phyloP scores from a whole-genome alignment of 1,284 basidiomycete species.

The Coriolopsis trogii region DNA sequence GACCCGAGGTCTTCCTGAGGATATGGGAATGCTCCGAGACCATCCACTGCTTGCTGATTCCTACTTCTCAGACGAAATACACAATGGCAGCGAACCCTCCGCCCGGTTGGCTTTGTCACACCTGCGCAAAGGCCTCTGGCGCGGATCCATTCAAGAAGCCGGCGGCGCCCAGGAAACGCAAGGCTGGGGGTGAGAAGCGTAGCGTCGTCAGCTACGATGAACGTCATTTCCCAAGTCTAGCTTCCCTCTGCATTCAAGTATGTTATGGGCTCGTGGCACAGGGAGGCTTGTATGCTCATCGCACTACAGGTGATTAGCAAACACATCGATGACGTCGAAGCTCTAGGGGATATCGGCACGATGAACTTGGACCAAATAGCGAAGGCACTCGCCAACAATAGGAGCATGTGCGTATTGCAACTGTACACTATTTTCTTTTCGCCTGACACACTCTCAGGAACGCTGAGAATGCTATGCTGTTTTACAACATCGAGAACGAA shows the following conservation, averaged over 20 bases:
- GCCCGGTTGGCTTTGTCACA: constrained; percentile 79
- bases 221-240: constrained; percentile 68
- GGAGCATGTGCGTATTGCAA: constrained; percentile 68
- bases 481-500: constrained; percentile 77
- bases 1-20: too few relatives aligned
- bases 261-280: constrained; percentile 8
- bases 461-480: constrained; percentile 77
- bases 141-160: constrained; percentile 85
- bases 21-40: too few relatives aligned
- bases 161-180: constrained; percentile 60
- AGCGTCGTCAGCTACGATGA: constrained; percentile 73
- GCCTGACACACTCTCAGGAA: constrained; percentile 48
- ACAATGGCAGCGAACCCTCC: constrained; percentile 73
- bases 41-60: neutral
- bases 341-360: constrained; percentile 83
- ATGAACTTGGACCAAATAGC: constrained; percentile 84
- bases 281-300: neutral
- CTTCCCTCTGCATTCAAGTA: constrained; percentile 81
- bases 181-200: constrained; percentile 60
- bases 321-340: constrained; percentile 90
- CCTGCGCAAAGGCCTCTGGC: constrained; percentile 76
- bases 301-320: constrained; percentile 72
- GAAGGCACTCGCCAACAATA: constrained; percentile 85
- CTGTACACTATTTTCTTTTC: neutral
- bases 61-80: constrained; percentile 65